Conservation (phyloP, 805 yeast genomes). For the Teunomyces kruisii region DNA sequence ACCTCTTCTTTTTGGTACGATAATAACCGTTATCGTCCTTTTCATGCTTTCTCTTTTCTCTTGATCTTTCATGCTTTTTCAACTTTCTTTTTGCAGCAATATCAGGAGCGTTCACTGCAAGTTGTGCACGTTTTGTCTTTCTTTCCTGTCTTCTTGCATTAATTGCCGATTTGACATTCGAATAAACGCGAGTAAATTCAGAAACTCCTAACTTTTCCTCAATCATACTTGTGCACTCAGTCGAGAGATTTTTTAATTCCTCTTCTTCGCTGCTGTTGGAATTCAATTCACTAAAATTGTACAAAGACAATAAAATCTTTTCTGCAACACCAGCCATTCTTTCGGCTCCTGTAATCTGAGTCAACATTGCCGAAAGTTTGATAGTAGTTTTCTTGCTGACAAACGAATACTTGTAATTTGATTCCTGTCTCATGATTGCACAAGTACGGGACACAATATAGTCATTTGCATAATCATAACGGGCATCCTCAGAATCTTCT, state of each 20-base stretch:
- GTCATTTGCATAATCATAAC: conserved; percentile 43
- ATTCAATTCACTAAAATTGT: conserved; percentile 42
- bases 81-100: conserved; percentile 75
- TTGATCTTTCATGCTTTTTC: conserved; percentile 69
- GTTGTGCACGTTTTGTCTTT: conserved; percentile 68
- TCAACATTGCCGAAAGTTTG: conserved; percentile 65
- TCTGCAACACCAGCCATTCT: conserved; percentile 45
- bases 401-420: conserved; percentile 49
- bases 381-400: conserved; percentile 67
- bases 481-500: conserved; percentile 20
- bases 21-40: conserved; percentile 78
- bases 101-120: conserved; percentile 79
- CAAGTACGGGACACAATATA: conserved; percentile 67
- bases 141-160: conserved; percentile 70
- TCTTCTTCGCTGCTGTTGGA: conserved; percentile 43
- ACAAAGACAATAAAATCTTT: conserved; percentile 55
- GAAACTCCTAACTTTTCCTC: conserved; percentile 71
- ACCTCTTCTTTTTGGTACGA: conserved; percentile 56
- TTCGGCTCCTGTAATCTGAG: conserved; percentile 48
- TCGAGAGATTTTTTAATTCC: conserved; percentile 52
- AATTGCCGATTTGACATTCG: conserved; percentile 63
- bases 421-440: conserved; percentile 63
- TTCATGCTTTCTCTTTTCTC: conserved; percentile 73
- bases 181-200: conserved; percentile 59
- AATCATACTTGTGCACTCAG: conserved; percentile 67